Percentiles rank a stretch among this genome's conserved stretches.
Conservation (phyloP, 116 monocot genomes). For the Papilionanthe hybrid region DNA sequence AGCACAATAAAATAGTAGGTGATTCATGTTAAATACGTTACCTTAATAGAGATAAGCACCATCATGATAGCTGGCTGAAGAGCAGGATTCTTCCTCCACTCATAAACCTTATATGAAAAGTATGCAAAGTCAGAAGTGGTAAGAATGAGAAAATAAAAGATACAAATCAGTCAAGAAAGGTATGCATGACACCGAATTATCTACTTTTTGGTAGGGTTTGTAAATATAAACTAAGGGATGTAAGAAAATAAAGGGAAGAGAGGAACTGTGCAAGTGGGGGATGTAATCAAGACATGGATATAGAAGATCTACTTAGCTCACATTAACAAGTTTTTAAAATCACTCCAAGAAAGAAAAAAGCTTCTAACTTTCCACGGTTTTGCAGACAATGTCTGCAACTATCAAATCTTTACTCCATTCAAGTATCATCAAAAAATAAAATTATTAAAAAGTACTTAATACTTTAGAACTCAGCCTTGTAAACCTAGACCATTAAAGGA, state of each 20-base stretch:
- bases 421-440: background rate
- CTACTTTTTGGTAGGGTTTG: background rate
- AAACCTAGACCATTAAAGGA: background rate
- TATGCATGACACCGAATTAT: background rate
- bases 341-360: background rate
- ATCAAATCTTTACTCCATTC: background rate
- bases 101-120: constrained; percentile 13
- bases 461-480: background rate
- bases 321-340: background rate
- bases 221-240: background rate
- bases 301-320: background rate
- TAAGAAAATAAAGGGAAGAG: background rate
- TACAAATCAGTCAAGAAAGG: background rate
- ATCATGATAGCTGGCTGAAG: constrained; percentile 28
- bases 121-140: constrained; percentile 2
- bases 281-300: background rate
- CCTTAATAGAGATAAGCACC: constrained; percentile 25
- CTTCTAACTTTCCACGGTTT: background rate
- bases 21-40: constrained; percentile 4
- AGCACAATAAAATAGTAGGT: background rate
- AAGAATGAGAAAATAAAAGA: constrained; percentile 6
- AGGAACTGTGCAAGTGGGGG: background rate
- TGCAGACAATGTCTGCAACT: background rate
- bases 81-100: constrained; percentile 10
- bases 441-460: background rate